Base-by-base conservation (phyloP, 768 basidiomycete species). In the Amanita pallidorosea region DNA sequence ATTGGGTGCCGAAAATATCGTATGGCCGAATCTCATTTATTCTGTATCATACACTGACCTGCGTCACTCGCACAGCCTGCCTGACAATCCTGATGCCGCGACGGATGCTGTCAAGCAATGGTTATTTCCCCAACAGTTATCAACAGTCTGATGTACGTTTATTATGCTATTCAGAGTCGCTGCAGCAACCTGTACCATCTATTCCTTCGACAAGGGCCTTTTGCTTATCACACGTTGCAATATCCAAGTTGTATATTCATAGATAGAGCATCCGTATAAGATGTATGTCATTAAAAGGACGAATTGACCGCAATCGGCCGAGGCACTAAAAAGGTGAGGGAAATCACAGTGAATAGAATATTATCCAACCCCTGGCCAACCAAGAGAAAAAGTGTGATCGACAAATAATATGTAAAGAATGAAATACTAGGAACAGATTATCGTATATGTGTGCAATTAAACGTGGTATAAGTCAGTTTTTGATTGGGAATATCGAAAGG, bases 1-100 rank as follows among this genome's bases (percentile, higher is more conserved):
- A 81, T 58, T 97, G 90, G 86, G 70, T 76, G 54, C 90, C 93
- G 2, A 88, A 83, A 62, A 67, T 97, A 56, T 69, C 66, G 86
- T 88, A 61, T 54, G 85, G 73, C 23, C 27, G 27, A 36, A 34
- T 43, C 41, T n/a, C 51, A 34, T 7, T 47, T 20, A 29, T 29
- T 35, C 43, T 35, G 45, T 44, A 35, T 42, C 23, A 13, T 41
- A 51, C 15, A 54, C 55, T 45, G 41, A 41, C 38, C 52, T 50
- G 47, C 37, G 25, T 35, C 45, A 45, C 55, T 58, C 35, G 18
- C 36, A 15, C 53, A 93, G 92, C 31, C 67, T 91, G 35, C 86
- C 90, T 12, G 73, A 77, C 51, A 77, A 89, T 56, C 77, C 85
- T 12, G 65, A 75, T 46, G 75, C 79, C 57, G 87, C 89, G 47